phyloP scores from a whole-genome alignment of 106 monocot species.

The Allium cepa region DNA sequence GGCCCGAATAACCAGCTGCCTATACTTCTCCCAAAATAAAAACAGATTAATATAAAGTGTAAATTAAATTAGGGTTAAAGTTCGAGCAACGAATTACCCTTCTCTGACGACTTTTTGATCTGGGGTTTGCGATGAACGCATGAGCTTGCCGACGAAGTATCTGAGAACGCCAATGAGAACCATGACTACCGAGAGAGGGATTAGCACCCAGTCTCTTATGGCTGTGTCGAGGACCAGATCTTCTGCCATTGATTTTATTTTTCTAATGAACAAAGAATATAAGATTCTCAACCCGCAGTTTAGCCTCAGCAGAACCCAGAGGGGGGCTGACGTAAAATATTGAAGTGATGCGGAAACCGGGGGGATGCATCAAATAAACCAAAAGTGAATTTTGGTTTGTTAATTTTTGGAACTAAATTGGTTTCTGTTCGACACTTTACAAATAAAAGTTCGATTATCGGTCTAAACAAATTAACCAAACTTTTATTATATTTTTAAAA shows the following conservation, averaged over 20 bases:
- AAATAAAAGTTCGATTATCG: too few relatives aligned
- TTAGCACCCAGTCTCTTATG: slow-evolving; percentile 92
- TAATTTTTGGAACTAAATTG: too few relatives aligned
- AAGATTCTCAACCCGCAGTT: too few relatives aligned
- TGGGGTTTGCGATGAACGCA: slow-evolving; percentile 62
- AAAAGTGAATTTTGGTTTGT: too few relatives aligned
- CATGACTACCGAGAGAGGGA: slow-evolving; percentile 96
- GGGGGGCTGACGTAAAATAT: too few relatives aligned
- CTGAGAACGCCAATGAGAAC: slow-evolving; percentile 97
- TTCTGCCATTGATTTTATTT: slow-evolving; percentile 47
- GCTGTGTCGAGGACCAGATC: slow-evolving; percentile 97
- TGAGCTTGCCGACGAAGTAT: slow-evolving; percentile 96
- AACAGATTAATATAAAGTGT: not conserved
- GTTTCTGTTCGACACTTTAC: too few relatives aligned
- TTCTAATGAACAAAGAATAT: too few relatives aligned
- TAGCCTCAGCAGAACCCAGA: too few relatives aligned
- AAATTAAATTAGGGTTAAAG: not conserved
- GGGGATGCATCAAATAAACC: too few relatives aligned
- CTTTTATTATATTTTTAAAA: too few relatives aligned
- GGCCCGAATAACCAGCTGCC: slow-evolving; percentile 27
- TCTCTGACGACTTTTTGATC: slow-evolving; percentile 80
- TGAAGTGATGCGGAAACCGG: too few relatives aligned
- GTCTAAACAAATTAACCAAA: too few relatives aligned
- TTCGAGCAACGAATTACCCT: slow-evolving; percentile 33
- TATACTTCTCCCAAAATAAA: slow-evolving; percentile 1